Base-by-base conservation (phyloP, 495 filamentous ascomycete genomes). In the Penicillium herquei region DNA sequence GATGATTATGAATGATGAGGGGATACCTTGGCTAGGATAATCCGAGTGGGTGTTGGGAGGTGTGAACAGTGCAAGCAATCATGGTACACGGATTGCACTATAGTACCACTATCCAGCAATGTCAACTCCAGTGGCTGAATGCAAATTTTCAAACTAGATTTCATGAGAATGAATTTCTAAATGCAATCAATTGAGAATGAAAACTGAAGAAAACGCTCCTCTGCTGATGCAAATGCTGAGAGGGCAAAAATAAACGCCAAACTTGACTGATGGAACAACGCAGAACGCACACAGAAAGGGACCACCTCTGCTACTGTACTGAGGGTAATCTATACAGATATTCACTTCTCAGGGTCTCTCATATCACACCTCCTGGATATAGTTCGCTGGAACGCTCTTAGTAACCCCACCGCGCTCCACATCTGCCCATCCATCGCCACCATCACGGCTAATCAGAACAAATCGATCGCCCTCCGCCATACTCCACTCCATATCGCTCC, bases 381-480 rank as follows among this genome's bases (percentile, higher is more conserved):
- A 98, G 71, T 90, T 94, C 42, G 92, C 91, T 13, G 93, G 93
- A 46, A 98, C 93, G 66, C 90, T 96, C 74, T 87, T 92, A n/a
- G 87, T 90, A 41, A 82, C 73, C n/a, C 94, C 94, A 21, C 87
- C 89, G 57, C 87, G 87, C 77, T 97, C 94, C 12, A 98, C 94
- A 73, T 97, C 93, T 9, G 87, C 90, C 94, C 94, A 98, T 12
- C 94, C 94, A 74, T 97, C 94, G 1, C 94, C 94, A 10, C 83
- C 78, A 67, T 98, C 91, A 40, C 85, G 83, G 58, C 81, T 90
- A 41, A 96, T 83, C 39, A 97, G 69, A 17, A 97, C 94, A 64
- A 98, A 96, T 50, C 86, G 77, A 69, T 98, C 94, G 0, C 94
- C 94, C 72, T 94, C 94, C 3, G 65, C 56, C 90, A 98, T 98